Evolutionary conservation across 768 basidiomycete genomes (phyloP), one percentile per base, ranked within the genome.

Genomic region (Mycena amicta): DNA sequence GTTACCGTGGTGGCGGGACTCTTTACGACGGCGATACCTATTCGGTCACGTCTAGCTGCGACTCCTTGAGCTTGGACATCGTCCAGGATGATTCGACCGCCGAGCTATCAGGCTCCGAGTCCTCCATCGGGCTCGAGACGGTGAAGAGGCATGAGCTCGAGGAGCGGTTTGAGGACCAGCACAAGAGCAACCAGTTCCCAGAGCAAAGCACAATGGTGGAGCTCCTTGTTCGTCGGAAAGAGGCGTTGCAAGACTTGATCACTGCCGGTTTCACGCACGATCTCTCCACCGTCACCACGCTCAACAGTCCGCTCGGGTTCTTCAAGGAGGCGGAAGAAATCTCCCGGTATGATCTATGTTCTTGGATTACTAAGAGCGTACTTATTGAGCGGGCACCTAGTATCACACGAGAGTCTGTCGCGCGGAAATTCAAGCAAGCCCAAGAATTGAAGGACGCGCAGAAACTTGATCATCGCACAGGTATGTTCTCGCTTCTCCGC

Each of bases 201-300:
- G n/a, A n/a, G n/a, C n/a, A n/a, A n/a, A n/a, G n/a, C n/a, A n/a
- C n/a, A n/a, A n/a, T n/a, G n/a, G n/a, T n/a, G n/a, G n/a, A n/a
- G n/a, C n/a, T n/a, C n/a, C n/a, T n/a, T n/a, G n/a, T n/a, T 37
- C 33, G 18, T 8, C 33, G 8, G 11, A 37, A 37, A 37, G 20
- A 46, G 13, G 16, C 20, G 8, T 26, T 20, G 15, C 18, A 30
- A 3, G 26, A 22, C 5, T 49, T 56, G 46, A 49, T 40, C 30
- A 56, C 55, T 2, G 55, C 49, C 29, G 33, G 37, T 31, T 56
- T 56, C 55, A 50, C 26, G 26, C 45, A 56, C 18, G 47, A 56
- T 22, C 31, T 56, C 13, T 50, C 55, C 5, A 26, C 31, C 4
- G 27, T 56, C 15, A 27, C 1, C 18, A 31, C 25, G 23, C 31